Evolutionary conservation across 2,329 filamentous ascomycete species (phyloP), one percentile per base, ranked within the genome.

Genomic region (Penicillium freii): DNA sequence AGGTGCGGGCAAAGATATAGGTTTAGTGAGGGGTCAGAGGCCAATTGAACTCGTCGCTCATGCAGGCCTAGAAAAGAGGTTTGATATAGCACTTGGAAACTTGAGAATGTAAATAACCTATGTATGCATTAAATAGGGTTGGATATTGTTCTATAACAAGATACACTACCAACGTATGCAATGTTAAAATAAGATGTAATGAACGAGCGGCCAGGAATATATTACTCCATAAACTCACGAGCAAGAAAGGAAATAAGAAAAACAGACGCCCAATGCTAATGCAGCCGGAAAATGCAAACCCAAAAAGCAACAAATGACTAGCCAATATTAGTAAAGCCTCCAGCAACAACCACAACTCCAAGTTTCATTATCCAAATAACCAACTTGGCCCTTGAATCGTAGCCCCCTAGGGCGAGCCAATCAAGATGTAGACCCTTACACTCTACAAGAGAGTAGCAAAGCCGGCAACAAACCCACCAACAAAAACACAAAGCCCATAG

Each of bases 381-480:
- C 40, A 42, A 10, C 17, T 25, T 7, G 15, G 19, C 13, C 15
- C 8, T 33, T 25, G 27, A 17, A 44, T 9, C 19, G 21, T 19
- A n/a, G 2, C 4, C 10, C 10, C 11, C 3, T 23, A 25, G 10
- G 15, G 11, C 8, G 17, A 25, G 19, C 10, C 11, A 23, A 46
- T 29, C 27, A 27, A 5, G 6, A 15, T 23, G 4, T 11, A n/a
- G 8, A 27, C n/a, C 3, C 1, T 27, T 23, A 11, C 7, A 11
- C 55, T 27, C 75, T 72, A 85, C 57, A 85, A 73, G 59, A 84
- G 64, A 57, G 78, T 60, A 44, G 83, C 79, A 65, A 87, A 85
- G 17, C 84, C 85, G 42, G 81, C 80, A 61, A 86, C 79, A 54
- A 87, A 74, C 33, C 80, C 80, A 51, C 79, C 79, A 42, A 83